Evolutionary conservation across 805 yeast genomes (phyloP).

Genomic region (Cyberlindnera xylosilytica): DNA sequence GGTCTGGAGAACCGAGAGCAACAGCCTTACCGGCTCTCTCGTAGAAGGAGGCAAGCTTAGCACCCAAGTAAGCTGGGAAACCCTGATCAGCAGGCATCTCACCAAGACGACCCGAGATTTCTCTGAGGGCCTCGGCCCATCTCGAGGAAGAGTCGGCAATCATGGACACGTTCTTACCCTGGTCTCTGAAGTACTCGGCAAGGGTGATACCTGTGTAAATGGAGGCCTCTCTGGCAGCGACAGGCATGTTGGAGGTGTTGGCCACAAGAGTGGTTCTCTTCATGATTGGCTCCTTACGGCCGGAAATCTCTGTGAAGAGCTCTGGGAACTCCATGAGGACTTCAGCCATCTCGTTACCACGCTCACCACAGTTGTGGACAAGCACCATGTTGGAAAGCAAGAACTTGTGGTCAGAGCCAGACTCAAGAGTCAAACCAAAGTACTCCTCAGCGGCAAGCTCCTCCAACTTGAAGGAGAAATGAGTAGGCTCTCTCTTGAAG

Average conservation of each 20-base stretch:
- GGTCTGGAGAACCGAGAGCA: constrained; percentile 94
- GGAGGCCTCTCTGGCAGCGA: constrained; percentile 99
- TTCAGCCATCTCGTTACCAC: constrained; percentile 99
- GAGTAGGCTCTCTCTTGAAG: too few species aligned
- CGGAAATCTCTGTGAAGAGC: constrained; percentile 83
- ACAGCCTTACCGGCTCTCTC: constrained; percentile 99
- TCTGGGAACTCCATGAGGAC: constrained; percentile 99
- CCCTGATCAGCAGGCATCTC: constrained; percentile 99
- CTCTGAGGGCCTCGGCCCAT: constrained; percentile 99
- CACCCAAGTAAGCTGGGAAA: constrained; percentile 99
- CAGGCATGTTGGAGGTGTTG: constrained; percentile 99
- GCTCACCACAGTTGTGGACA: constrained; percentile 85
- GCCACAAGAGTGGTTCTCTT: constrained; percentile 99
- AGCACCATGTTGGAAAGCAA: too few species aligned
- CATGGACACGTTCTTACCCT: constrained; percentile 98
- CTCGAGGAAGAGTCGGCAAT: constrained; percentile 99
- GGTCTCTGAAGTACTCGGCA: constrained; percentile 99
- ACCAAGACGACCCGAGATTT: constrained; percentile 99
- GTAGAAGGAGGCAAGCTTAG: constrained; percentile 96
- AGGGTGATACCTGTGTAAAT: constrained; percentile 98
- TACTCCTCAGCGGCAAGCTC: too few species aligned
- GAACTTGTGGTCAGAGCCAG: too few species aligned
- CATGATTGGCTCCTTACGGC: constrained; percentile 98
- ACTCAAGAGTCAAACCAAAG: too few species aligned
- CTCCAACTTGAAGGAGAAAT: too few species aligned